Evolutionary conservation across 768 basidiomycete genomes (phyloP), one percentile per base, ranked within the genome.

Genomic region (Hygrophorus russula): DNA sequence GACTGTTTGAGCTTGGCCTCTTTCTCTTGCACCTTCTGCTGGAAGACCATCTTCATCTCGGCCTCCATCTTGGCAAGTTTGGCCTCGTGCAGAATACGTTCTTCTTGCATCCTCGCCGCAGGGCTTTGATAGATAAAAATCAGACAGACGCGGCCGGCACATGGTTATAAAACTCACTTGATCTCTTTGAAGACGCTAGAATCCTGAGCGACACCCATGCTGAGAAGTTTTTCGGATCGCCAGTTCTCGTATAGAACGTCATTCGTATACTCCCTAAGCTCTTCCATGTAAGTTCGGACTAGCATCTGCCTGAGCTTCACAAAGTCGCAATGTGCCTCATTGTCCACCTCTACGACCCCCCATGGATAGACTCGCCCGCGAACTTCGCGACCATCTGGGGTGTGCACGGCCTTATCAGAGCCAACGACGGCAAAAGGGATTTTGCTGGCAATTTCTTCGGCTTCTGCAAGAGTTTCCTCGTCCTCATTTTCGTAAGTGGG

Each of bases 41-140:
- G 92, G 91, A 99, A 99, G 55, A 99, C 96, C 89, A 94, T 91
- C 80, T 97, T 98, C 96, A 99, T 99, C 74, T 98, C 96, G 44
- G 92, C 87, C 69, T 99, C 96, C 84, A 97, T 97, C 80, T 99
- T 99, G 44, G 89, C 78, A 43, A 99, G 78, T 64, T 98, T 98
- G 53, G 88, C 86, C 67, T 99, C 94, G 66, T 99, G 94, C 58
- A 97, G 64, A 41, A 89, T 72, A 45, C 96, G 87, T 60, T 99
- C 96, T 60, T 99, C 96, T 51, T 93, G 91, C 68, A 90, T 77
- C 64, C 91, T 85, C 46, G 86, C 88, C 39, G 93, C 93, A 49
- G 96, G 96, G 66, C 94, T 98, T 53, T 2, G 46, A 42, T 45
- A 31, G 46, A 42, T 18, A 39, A 56, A 30, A 41, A 48, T 50